Conservation (phyloP, 768 basidiomycete species). For the Amanita jacksonii region DNA sequence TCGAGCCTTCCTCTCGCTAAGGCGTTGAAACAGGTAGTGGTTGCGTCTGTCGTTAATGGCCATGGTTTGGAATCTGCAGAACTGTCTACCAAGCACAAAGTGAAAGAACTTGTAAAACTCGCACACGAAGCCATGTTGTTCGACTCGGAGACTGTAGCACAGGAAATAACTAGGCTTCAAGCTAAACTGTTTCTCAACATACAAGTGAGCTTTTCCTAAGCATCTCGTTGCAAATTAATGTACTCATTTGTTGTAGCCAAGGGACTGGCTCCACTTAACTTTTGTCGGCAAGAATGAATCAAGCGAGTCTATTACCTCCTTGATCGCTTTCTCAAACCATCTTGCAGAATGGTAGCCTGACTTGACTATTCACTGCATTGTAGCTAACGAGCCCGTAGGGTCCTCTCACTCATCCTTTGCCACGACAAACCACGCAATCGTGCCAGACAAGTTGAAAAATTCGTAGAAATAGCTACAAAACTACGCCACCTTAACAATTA, state of each 20-base stretch:
- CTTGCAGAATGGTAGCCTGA: slow-evolving; percentile 75
- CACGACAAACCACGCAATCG: slow-evolving; percentile 72
- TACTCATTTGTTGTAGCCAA: slow-evolving; percentile 41
- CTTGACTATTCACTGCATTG: slow-evolving; percentile 1
- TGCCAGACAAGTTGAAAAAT: slow-evolving; percentile 78
- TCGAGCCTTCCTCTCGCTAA: slow-evolving; percentile 53
- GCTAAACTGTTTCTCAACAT: slow-evolving; percentile 65
- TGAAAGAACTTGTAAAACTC: slow-evolving; percentile 53
- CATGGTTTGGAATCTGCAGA: slow-evolving; percentile 24
- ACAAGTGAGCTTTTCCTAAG: slow-evolving; percentile 35
- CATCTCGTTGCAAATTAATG: slow-evolving; percentile 8
- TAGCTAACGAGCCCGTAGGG: slow-evolving; percentile 39
- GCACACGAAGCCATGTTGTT: slow-evolving; percentile 46
- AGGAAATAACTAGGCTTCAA: slow-evolving; percentile 77
- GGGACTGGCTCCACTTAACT: slow-evolving; percentile 80
- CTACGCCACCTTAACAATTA: slow-evolving; percentile 87
- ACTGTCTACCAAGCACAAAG: slow-evolving; percentile 41
- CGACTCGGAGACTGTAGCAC: slow-evolving; percentile 63
- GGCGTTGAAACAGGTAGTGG: slow-evolving; percentile 30
- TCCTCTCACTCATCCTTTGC: slow-evolving; percentile 82
- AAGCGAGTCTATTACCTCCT: slow-evolving; percentile 60
- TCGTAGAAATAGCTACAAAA: slow-evolving; percentile 74
- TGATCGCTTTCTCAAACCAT: slow-evolving; percentile 73
- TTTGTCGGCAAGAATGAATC: slow-evolving; percentile 54
- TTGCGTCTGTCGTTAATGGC: slow-evolving; percentile 18